Evolutionary conservation across 352 stramenopile species (phyloP).

Genomic region (Hyaloperonospora brassicae): DNA sequence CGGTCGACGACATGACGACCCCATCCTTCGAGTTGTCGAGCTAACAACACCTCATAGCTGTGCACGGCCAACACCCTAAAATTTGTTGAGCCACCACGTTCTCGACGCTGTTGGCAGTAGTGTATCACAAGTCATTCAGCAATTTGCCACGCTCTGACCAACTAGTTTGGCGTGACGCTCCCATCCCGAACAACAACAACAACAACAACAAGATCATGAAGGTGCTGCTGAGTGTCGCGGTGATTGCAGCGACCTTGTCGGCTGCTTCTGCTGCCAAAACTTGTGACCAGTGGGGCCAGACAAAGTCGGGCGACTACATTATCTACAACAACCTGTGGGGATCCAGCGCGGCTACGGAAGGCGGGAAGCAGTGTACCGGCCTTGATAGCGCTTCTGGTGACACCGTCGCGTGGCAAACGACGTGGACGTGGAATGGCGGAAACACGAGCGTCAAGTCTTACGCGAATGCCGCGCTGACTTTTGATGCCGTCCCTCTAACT

Average conservation of each 20-base stretch:
- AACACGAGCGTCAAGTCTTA: slow-evolving; percentile 34
- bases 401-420: slow-evolving; percentile 28
- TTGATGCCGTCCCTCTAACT: slow-evolving; percentile 24
- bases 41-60: no score
- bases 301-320: slow-evolving; percentile 28
- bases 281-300: slow-evolving; percentile 28
- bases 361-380: slow-evolving; percentile 33
- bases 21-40: no score
- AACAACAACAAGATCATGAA: slow-evolving; percentile 16
- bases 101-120: no score
- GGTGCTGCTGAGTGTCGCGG: slow-evolving; percentile 4
- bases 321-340: slow-evolving; percentile 46
- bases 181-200: neutral
- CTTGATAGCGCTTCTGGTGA: slow-evolving; percentile 23
- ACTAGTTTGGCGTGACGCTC: neutral
- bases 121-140: slow-evolving; percentile 8
- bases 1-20: no score
- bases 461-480: slow-evolving; percentile 34
- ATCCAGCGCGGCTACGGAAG: slow-evolving; percentile 8
- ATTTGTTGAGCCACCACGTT: no score
- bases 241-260: slow-evolving; percentile 2
- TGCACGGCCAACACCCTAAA: no score
- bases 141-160: slow-evolving; percentile 10
- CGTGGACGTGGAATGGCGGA: slow-evolving; percentile 25
- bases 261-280: slow-evolving; percentile 4